A percentile compares a stretch with the other conserved stretches of the same genome.
Evolutionary conservation across 2,329 filamentous ascomycete genomes (phyloP).

Genomic region (Sporothrix luriei): DNA sequence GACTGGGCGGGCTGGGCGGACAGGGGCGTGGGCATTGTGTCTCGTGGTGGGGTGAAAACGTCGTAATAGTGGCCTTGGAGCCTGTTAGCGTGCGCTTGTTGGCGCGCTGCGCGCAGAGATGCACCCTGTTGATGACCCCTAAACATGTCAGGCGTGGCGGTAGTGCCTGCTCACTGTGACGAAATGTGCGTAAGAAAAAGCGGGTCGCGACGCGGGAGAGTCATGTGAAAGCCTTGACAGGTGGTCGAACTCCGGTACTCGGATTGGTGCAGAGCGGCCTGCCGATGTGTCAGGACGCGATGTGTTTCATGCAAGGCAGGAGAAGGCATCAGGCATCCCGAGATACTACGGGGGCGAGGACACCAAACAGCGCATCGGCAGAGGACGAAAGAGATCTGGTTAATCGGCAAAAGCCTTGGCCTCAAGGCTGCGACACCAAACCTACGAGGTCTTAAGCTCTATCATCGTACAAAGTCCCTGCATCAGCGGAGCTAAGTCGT

Average conservation of each 20-base stretch:
- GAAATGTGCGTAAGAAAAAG: conserved; percentile 28
- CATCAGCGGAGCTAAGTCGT: neutral
- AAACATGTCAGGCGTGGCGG: conserved; percentile 8
- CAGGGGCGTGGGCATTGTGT: neutral
- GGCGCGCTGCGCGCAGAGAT: neutral
- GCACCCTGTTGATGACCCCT: neutral
- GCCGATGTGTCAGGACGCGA: neutral
- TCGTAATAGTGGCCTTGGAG: neutral
- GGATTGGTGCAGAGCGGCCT: neutral
- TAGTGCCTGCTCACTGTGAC: neutral
- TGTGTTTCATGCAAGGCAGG: neutral
- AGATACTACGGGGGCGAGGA: neutral
- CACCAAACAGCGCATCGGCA: conserved; percentile 5
- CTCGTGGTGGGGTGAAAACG: conserved; percentile 10
- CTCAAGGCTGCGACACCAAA: too few species aligned
- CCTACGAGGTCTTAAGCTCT: neutral
- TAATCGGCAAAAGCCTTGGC: conserved; percentile 7
- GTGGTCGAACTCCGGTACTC: neutral
- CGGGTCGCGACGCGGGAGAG: conserved; percentile 28
- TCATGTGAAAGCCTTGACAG: conserved; percentile 26
- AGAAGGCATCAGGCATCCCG: too few species aligned
- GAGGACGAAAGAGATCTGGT: neutral
- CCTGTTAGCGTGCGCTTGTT: neutral
- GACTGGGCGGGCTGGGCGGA: conserved; percentile 8
- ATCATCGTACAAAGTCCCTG: neutral